Conservation (phyloP, 2,329 filamentous ascomycete genomes). For the Westerdykella aurantiaca region DNA sequence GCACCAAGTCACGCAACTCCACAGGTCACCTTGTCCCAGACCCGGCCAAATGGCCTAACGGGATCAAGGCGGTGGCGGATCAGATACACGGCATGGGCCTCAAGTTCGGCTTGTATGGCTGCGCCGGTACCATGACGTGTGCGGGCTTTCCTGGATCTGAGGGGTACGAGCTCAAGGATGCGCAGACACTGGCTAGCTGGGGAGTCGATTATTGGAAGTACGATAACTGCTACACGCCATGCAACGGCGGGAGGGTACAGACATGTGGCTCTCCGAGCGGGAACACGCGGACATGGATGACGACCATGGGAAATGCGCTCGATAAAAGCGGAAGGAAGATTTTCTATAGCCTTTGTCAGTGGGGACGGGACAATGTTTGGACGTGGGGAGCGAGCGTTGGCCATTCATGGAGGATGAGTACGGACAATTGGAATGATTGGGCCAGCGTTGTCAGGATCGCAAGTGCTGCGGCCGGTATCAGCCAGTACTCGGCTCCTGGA, state of each 20-base stretch:
- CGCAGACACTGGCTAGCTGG: slow-evolving; percentile 46
- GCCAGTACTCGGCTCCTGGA: slow-evolving; percentile 15
- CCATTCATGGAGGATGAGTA: slow-evolving; percentile 32
- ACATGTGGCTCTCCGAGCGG: slow-evolving; percentile 37
- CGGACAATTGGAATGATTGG: slow-evolving; percentile 21
- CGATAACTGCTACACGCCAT: slow-evolving; percentile 36
- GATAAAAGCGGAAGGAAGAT: slow-evolving; percentile 36
- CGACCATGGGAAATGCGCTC: slow-evolving; percentile 40
- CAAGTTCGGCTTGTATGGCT: slow-evolving; percentile 60
- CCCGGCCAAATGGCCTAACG: slow-evolving; percentile 55
- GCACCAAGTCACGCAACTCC: slow-evolving; percentile 44
- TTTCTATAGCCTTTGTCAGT: slow-evolving; percentile 32
- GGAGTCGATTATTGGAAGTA: slow-evolving; percentile 36
- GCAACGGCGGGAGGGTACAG: slow-evolving; percentile 24
- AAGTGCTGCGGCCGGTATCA: slow-evolving; percentile 18
- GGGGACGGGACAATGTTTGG: slow-evolving; percentile 28
- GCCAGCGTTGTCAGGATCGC: slow-evolving; percentile 16
- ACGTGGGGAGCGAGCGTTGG: slow-evolving; percentile 31
- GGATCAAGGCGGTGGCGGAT: slow-evolving; percentile 51
- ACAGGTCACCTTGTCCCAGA: slow-evolving; percentile 34
- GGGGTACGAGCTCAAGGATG: slow-evolving; percentile 53
- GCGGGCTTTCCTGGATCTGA: slow-evolving; percentile 53
- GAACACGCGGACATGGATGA: slow-evolving; percentile 47
- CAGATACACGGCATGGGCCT: slow-evolving; percentile 53
- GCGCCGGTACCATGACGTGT: slow-evolving; percentile 50